These are phyloP conservation scores for Talaromyces proteolyticus DNA, from an alignment of 495 filamentous ascomycete species.

Conservation along the genomic window DNA sequence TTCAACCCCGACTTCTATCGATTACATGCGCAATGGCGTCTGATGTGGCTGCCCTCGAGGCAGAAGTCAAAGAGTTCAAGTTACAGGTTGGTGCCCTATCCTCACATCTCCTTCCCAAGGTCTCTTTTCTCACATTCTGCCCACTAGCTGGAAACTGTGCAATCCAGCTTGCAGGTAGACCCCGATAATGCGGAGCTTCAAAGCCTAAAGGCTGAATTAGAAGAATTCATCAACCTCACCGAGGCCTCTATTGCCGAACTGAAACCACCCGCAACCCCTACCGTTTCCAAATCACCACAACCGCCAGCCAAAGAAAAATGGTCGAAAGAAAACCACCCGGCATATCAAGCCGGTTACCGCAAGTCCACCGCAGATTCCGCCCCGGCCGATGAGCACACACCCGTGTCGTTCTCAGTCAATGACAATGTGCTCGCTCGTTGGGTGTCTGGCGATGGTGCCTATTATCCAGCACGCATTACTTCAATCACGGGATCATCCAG, in stretches of 20 bases:
- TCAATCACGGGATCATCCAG: conserved; percentile 86
- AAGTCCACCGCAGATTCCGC: conserved; percentile 34
- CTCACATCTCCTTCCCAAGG: conserved; percentile 3
- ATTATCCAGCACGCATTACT: conserved; percentile 90
- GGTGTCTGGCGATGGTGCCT: conserved; percentile 80
- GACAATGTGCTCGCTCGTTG: conserved; percentile 87
- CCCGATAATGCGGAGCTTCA: conserved; percentile 77
- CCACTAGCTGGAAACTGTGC: conserved; percentile 79
- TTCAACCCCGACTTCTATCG: background rate
- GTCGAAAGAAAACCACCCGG: conserved; percentile 66
- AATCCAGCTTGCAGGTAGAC: conserved; percentile 70
- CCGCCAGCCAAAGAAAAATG: conserved; percentile 57
- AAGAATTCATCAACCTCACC: conserved; percentile 75
- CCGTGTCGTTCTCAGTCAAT: conserved; percentile 71
- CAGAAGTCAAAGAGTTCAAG: conserved; percentile 76
- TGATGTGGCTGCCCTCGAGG: conserved; percentile 60
- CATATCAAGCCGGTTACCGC: conserved; percentile 52
- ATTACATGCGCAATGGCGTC: conserved; percentile 35
- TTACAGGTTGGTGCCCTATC: conserved; percentile 54
- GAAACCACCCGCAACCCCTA: conserved; percentile 45
- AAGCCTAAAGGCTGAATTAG: conserved; percentile 73
- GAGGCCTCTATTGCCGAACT: conserved; percentile 77
- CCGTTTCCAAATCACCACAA: conserved; percentile 33
- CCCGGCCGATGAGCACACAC: conserved; percentile 36
- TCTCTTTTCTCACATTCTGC: background rate